Percentiles rank a stretch among this genome's conserved stretches.
Evolutionary conservation across 2,329 filamentous ascomycete genomes (phyloP).

Genomic region (Colletotrichum tofieldiae): DNA sequence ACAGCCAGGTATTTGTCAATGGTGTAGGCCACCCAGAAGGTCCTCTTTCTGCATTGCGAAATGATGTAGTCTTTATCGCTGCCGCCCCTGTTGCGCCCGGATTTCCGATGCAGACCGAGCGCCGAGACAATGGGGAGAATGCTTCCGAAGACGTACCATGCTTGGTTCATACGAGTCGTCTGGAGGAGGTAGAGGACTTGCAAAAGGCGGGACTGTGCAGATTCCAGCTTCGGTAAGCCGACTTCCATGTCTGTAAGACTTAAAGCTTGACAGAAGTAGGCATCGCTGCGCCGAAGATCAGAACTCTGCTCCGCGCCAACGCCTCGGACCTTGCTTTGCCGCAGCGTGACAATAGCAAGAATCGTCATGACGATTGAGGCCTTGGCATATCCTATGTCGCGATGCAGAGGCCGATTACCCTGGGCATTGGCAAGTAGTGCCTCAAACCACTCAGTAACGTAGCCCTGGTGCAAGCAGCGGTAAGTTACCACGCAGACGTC

Average conservation of each 20-base stretch:
- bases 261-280: slow-evolving; percentile 46
- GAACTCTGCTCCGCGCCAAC: slow-evolving; percentile 19
- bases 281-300: slow-evolving; percentile 46
- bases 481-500: slow-evolving; percentile 73
- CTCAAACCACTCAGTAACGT: slow-evolving; percentile 64
- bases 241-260: slow-evolving; percentile 61
- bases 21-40: slow-evolving; percentile 75
- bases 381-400: slow-evolving; percentile 60
- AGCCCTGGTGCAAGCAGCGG: slow-evolving; percentile 69
- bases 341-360: slow-evolving; percentile 64
- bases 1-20: slow-evolving; percentile 76
- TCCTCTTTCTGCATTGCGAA: slow-evolving; percentile 68
- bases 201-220: slow-evolving; percentile 70
- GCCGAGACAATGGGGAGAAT: slow-evolving; percentile 67
- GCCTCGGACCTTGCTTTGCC: slow-evolving; percentile 56
- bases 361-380: slow-evolving; percentile 64
- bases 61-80: slow-evolving; percentile 58
- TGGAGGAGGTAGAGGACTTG: slow-evolving; percentile 73
- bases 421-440: slow-evolving; percentile 56
- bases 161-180: slow-evolving; percentile 73
- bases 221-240: slow-evolving; percentile 68
- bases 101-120: slow-evolving; percentile 52
- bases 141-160: slow-evolving; percentile 74
- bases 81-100: slow-evolving; percentile 27
- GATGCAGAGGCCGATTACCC: slow-evolving; percentile 53